A percentile compares a stretch with the other conserved stretches of the same genome.
These are phyloP conservation scores for Ophiostoma ulmi DNA, from an alignment of 2,329 filamentous ascomycete genomes.

Conservation along the genomic window DNA sequence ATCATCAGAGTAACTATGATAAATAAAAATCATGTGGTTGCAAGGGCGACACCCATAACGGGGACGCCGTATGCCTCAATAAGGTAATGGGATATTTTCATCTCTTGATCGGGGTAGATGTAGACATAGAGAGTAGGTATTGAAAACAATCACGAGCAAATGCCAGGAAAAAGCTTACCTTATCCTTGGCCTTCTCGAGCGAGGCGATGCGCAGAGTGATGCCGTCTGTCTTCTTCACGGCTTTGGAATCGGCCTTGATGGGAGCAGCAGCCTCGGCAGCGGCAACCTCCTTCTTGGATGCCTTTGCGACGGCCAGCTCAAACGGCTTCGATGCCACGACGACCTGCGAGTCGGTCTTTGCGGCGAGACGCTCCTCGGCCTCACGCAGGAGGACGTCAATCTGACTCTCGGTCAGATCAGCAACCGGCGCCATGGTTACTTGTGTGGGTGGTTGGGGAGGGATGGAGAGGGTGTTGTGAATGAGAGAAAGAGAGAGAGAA, in stretches of 20 bases:
- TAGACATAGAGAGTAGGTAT: no score
- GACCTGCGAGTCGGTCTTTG: conserved; percentile 23
- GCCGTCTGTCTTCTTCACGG: conserved; percentile 28
- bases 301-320: conserved; percentile 19
- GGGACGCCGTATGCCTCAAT: conserved; percentile 70
- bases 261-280: conserved; percentile 16
- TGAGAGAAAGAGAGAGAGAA: conserved; percentile 13
- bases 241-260: conserved; percentile 21
- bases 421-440: conserved; percentile 29
- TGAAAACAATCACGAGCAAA: no score
- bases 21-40: conserved; percentile 54
- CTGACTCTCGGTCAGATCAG: conserved; percentile 35
- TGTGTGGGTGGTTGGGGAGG: neutral
- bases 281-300: conserved; percentile 23
- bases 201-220: conserved; percentile 33
- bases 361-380: conserved; percentile 37
- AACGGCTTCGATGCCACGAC: conserved; percentile 15
- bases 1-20: conserved; percentile 68
- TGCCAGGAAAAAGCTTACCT: conserved; percentile 31
- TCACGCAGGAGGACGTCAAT: conserved; percentile 38
- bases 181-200: conserved; percentile 30
- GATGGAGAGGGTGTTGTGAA: neutral
- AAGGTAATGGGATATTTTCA: conserved; percentile 64
- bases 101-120: conserved; percentile 49
- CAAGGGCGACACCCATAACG: conserved; percentile 73